Evolutionary conservation across 177 flowering plant genomes (phyloP).

Genomic region (Vitis hybrid): DNA sequence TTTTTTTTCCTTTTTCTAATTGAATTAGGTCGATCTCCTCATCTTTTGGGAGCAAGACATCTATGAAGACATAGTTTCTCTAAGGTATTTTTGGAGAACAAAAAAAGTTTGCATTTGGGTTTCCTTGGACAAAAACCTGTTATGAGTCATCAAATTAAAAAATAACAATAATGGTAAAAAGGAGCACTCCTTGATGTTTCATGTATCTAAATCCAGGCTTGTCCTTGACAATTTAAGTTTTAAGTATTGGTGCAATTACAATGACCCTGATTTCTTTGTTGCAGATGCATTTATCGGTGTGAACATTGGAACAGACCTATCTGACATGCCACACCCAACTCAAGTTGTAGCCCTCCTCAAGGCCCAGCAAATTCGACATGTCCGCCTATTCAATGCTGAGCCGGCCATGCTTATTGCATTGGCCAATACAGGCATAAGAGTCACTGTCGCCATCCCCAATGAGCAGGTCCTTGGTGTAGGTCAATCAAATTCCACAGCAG

Average conservation of each 20-base stretch:
- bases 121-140: too few species aligned
- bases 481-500: conserved; percentile 86
- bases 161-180: too few species aligned
- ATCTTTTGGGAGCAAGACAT: too few species aligned
- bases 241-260: neutral
- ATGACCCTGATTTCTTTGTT: conserved; percentile 11
- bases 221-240: too few species aligned
- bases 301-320: conserved; percentile 67
- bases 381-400: conserved; percentile 63
- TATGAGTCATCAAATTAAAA: too few species aligned
- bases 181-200: too few species aligned
- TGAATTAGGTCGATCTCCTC: too few species aligned
- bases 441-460: conserved; percentile 61
- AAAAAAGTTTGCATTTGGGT: too few species aligned
- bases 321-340: conserved; percentile 76
- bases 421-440: conserved; percentile 64
- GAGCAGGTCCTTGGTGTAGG: conserved; percentile 69
- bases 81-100: too few species aligned
- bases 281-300: conserved; percentile 64
- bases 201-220: too few species aligned
- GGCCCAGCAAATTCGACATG: conserved; percentile 60
- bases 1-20: too few species aligned
- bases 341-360: conserved; percentile 74
- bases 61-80: too few species aligned
- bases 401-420: conserved; percentile 64